Base-by-base conservation (phyloP, 192 early-diverging fungal genomes). In the Backusella macrospora region DNA sequence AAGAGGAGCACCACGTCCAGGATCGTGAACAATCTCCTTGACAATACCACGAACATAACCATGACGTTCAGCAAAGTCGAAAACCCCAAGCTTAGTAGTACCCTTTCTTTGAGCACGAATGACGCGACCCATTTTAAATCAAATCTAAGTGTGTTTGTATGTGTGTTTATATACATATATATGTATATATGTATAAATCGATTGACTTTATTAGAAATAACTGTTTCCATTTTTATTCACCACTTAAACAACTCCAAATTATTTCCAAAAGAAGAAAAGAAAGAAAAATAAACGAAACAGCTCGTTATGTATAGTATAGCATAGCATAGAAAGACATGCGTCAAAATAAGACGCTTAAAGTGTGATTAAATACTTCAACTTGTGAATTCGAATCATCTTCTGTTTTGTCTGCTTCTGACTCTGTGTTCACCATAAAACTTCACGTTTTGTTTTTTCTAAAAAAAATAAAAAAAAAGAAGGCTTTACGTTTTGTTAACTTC, bases 11-110 rank as follows among this genome's bases (percentile, higher is more conserved):
- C 96, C 96, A 90, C 96, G 93, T 83, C 96, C 95, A 73, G 96
- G 92, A 79, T 98, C 96, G 90, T 99, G 98, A 85, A 99, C 90
- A 83, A 99, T 98, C 88, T 98, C 96, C 92, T 96, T 97, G 85
- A 99, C 93, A 78, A 98, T 86, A 78, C 97, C 97, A 71, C 96
- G 93, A 83, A 98, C 90, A 90, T 98, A 99, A 77, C 97, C 96
- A 83, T 97, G 88, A 81, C 96, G 92, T 88, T 99, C 98, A 76
- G 96, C 90, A 83, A 88, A 99, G 88, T 99, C 98, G 73, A 96
- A 83, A 70, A 95, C 81, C 77, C 98, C 90, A 86, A 94, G 90
- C 91, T 96, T 94, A 80, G 98, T 96, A 79, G 95, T 92, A 72
- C 71, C 71, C 87, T 99, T 99, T 88, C 98, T 89, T 86, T 99